These are phyloP conservation scores for Zymoseptoria tritici DNA, from an alignment of 2,329 filamentous ascomycete species.

Conservation along the genomic window DNA sequence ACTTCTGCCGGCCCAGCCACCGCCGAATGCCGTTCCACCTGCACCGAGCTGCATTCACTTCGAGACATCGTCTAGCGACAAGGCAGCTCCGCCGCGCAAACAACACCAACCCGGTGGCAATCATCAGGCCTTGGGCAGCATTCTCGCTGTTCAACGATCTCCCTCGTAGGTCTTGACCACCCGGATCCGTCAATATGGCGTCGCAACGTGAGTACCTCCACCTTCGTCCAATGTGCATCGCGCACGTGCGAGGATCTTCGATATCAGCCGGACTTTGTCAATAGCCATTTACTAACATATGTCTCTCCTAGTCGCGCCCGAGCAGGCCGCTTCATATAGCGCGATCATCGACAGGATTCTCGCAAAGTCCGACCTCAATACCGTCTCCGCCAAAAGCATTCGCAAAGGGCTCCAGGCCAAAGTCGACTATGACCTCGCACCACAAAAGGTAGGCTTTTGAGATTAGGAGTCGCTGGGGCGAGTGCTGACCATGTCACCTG, in stretches of 20 bases:
- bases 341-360: constrained; percentile 58
- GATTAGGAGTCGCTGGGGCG: not conserved
- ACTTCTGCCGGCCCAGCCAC: not conserved
- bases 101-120: not conserved
- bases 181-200: not conserved
- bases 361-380: constrained; percentile 53
- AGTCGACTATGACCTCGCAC: constrained; percentile 54
- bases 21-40: not conserved
- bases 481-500: constrained; percentile 7
- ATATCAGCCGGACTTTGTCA: not conserved
- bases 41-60: not conserved
- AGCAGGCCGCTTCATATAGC: constrained; percentile 35
- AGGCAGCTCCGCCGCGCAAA: not conserved
- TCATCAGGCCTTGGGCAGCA: not conserved
- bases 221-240: not conserved
- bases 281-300: not conserved
- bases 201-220: not conserved
- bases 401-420: constrained; percentile 55
- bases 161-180: not conserved
- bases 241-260: not conserved
- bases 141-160: not conserved
- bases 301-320: constrained; percentile 20
- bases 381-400: constrained; percentile 59
- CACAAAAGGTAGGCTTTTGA: constrained; percentile 49
- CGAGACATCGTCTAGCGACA: not conserved